Evolutionary conservation across 345 rosid species (phyloP), one percentile per base, ranked within the genome.

Genomic region (Mallotus nudiflorus): DNA sequence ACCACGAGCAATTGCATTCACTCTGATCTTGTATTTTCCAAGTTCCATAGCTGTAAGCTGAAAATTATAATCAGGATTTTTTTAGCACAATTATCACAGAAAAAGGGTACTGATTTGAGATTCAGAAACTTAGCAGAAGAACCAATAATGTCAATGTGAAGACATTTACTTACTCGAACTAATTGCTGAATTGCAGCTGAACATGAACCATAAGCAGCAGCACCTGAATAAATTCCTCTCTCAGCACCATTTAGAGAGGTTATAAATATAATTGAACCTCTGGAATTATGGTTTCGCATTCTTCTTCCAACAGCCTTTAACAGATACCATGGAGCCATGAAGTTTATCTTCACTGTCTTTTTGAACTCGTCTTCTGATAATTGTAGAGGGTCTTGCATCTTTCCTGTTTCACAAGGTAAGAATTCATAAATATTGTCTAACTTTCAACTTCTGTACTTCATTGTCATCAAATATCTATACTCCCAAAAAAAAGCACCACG

Each of bases 141-240:
- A 42, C 9, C 33, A 39, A n/a, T n/a, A 44, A 55, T 22, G 13
- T 14, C 37, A 55, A 16, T 28, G 39, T 50, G 5, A 37, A 48
- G 15, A 19, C 44, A 25, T 52, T 16, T 19, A 49, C 83, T 78
- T 84, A 94, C 99, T 77, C 97, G 81, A 27, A 79, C 96, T 37
- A 92, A 73, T 77, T 95, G 98, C 67, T 90, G 92, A 46, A 96
- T 75, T 59, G 79, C 96, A 22, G 90, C 99, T 14, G 85, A 69
- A 78, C 88, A 85, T 0, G 98, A 82, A 65, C 96, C 85, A 73
- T 84, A 88, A 39, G 89, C 92, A 68, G 92, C 97, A 72, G 91
- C 87, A 25, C 99, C 98, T 3, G 81, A 92, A 79, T 96, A 89
- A 20, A 96, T 77, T n/a, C 89, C 99, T 77, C 98, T 80, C 69